Conservation (phyloP, 139 green algal genomes). For the Tetraselmis chui region DNA sequence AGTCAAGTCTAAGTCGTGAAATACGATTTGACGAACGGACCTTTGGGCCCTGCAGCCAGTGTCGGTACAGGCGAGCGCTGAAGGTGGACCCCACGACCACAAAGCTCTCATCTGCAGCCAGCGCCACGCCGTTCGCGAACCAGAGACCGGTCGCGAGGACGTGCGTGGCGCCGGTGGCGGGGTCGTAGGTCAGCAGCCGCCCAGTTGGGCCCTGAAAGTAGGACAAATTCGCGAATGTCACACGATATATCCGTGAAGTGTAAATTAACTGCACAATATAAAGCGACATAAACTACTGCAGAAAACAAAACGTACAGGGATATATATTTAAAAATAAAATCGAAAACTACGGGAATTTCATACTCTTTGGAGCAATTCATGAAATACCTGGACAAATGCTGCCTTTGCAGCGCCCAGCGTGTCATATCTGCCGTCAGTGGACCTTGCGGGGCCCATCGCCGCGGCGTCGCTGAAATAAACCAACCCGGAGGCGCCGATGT, state of each 20-base stretch:
- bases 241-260: background rate
- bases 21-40: no score
- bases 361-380: background rate
- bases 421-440: slow-evolving; percentile 10
- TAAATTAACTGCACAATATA: no score
- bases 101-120: slow-evolving; percentile 22
- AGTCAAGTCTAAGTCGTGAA: no score
- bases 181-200: slow-evolving; percentile 16
- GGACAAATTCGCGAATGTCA: background rate
- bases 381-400: background rate
- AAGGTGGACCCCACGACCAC: slow-evolving; percentile 31
- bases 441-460: slow-evolving; percentile 15
- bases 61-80: slow-evolving; percentile 22
- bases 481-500: slow-evolving; percentile 43
- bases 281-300: no score
- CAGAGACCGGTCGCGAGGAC: slow-evolving; percentile 25
- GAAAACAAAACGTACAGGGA: no score
- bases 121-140: slow-evolving; percentile 36
- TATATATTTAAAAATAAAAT: no score
- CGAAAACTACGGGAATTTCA: no score
- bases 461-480: slow-evolving; percentile 62
- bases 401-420: slow-evolving; percentile 7
- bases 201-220: background rate
- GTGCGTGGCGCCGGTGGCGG: slow-evolving; percentile 5
- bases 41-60: slow-evolving; percentile 55